phyloP scores from a whole-genome alignment of 768 basidiomycete species.

The Boletus rubropictus region DNA sequence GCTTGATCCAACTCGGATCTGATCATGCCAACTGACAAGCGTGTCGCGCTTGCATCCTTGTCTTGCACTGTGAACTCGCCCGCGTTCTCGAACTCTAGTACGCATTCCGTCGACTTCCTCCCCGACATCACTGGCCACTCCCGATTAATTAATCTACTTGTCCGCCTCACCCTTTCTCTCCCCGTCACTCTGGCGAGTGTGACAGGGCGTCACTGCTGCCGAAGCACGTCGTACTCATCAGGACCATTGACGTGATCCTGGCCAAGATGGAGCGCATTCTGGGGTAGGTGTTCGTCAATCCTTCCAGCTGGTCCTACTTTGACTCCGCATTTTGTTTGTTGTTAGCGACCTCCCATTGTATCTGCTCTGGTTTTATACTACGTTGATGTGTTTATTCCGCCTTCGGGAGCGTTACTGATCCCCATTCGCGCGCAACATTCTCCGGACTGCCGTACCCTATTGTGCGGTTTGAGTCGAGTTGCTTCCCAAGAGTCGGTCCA shows the following conservation, averaged over 20 bases:
- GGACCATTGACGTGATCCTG: conserved; percentile 55
- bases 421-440: neutral
- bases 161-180: conserved; percentile 68
- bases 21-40: conserved; percentile 34
- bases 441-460: too few species aligned
- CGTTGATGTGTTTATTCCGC: neutral
- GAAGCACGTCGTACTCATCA: conserved; percentile 49
- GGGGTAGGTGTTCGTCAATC: conserved; percentile 11
- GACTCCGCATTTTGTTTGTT: neutral
- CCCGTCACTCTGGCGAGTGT: conserved; percentile 52
- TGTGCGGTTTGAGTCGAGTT: neutral
- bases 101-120: conserved; percentile 62
- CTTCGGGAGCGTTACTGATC: neutral
- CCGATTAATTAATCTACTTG: conserved; percentile 69
- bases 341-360: neutral
- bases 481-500: neutral
- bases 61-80: conserved; percentile 66
- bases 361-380: neutral
- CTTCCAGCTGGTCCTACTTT: neutral
- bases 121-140: conserved; percentile 73
- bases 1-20: neutral
- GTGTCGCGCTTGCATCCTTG: conserved; percentile 69
- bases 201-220: conserved; percentile 43
- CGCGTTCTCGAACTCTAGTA: conserved; percentile 79
- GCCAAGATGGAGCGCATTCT: conserved; percentile 61